Evolutionary conservation across 179 eudicot genomes (phyloP).

Genomic region (Beta macrorhiza): DNA sequence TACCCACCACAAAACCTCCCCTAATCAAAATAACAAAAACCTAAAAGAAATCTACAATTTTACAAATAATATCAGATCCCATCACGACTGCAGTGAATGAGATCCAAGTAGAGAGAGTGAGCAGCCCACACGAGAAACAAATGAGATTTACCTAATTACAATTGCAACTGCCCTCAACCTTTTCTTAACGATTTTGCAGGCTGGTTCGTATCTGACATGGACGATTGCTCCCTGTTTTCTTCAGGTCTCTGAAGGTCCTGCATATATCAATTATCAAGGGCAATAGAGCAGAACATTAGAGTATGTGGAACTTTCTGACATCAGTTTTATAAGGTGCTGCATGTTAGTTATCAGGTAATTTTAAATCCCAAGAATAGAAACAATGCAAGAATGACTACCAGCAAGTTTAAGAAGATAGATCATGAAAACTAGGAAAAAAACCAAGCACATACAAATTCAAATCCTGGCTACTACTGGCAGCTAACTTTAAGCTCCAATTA

Average conservation of each 20-base stretch:
- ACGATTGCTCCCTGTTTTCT: slow-evolving; percentile 38
- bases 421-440: neutral
- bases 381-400: neutral
- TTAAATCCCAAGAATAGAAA: neutral
- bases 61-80: slow-evolving; percentile 45
- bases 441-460: neutral
- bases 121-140: slow-evolving; percentile 11
- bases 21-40: slow-evolving; percentile 31
- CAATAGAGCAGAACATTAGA: neutral
- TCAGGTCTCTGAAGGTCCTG: slow-evolving; percentile 60
- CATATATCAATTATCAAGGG: slow-evolving; percentile 4
- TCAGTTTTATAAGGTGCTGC: neutral
- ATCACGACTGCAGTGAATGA: slow-evolving; percentile 27
- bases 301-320: neutral
- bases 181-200: slow-evolving; percentile 50
- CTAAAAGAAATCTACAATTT: slow-evolving; percentile 54
- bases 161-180: slow-evolving; percentile 59
- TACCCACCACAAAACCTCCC: slow-evolving; percentile 31
- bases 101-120: slow-evolving; percentile 26
- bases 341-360: neutral
- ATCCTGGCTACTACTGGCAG: neutral
- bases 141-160: slow-evolving; percentile 33
- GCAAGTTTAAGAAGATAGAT: neutral
- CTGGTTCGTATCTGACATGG: slow-evolving; percentile 42
- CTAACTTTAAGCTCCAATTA: neutral